Percentiles rank a stretch among this genome's conserved stretches.
Conservation (phyloP, 176 grass and related monocot genomes). For the Oryza glaberrima region DNA sequence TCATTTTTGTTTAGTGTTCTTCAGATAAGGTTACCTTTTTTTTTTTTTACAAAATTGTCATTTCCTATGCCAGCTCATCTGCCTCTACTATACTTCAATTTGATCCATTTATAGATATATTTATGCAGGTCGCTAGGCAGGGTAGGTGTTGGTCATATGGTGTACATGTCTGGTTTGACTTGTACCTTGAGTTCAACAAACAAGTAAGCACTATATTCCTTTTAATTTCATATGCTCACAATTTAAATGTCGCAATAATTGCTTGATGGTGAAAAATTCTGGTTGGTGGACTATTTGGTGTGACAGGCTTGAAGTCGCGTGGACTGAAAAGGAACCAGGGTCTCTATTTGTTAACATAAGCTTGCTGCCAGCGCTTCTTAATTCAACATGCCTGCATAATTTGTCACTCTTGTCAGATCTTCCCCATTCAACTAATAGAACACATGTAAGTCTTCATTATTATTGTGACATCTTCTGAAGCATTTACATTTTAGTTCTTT, state of each 20-base stretch:
- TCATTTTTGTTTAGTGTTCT: background rate
- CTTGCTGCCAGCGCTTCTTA: conserved; percentile 81
- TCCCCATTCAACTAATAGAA: conserved; percentile 56
- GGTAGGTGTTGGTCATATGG: conserved; percentile 78
- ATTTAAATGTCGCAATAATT: conserved; percentile 9
- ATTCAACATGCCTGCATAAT: conserved; percentile 87
- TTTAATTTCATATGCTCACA: conserved; percentile 26
- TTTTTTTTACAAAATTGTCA: conserved; percentile 38
- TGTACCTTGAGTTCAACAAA: conserved; percentile 65
- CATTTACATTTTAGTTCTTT: conserved; percentile 23
- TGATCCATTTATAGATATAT: conserved; percentile 38
- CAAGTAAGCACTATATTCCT: conserved; percentile 58
- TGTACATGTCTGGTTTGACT: conserved; percentile 78
- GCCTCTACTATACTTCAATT: conserved; percentile 36
- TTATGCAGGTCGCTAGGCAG: conserved; percentile 86
- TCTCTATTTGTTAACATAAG: conserved; percentile 79
- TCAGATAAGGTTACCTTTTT: background rate
- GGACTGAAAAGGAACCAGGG: conserved; percentile 77
- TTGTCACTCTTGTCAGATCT: conserved; percentile 79
- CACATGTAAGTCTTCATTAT: conserved; percentile 57
- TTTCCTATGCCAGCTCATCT: conserved; percentile 28
- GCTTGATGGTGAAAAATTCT: conserved; percentile 13
- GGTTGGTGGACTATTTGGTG: conserved; percentile 29
- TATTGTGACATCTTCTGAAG: conserved; percentile 12
- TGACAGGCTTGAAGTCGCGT: conserved; percentile 76